Conservation (phyloP, 1,139 yeast genomes). For the Wickerhamiella infanticola region DNA sequence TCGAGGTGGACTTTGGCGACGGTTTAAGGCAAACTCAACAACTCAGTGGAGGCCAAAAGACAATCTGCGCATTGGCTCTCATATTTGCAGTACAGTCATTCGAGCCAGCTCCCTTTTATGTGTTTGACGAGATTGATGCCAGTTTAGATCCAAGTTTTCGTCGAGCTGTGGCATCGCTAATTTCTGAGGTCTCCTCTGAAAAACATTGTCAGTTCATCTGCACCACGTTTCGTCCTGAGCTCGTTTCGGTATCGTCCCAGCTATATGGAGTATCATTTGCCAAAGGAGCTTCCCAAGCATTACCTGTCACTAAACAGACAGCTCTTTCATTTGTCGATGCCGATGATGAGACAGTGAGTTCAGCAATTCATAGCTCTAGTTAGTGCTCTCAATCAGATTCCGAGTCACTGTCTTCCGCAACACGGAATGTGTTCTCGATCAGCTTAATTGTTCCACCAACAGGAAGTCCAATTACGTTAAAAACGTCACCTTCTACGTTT, state of each 20-base stretch:
- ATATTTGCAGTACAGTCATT: constrained; percentile 87
- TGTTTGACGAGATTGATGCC: constrained; percentile 94
- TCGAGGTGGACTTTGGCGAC: constrained; percentile 72
- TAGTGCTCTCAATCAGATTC: constrained; percentile 3
- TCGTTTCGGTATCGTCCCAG: constrained; percentile 73
- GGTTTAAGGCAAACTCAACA: constrained; percentile 86
- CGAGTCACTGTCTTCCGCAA: constrained; percentile 14
- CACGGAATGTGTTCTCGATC: constrained; percentile 23
- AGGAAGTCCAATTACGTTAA: constrained; percentile 85
- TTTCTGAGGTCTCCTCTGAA: constrained; percentile 42
- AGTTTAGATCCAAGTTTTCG: constrained; percentile 88
- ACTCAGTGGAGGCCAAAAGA: constrained; percentile 91
- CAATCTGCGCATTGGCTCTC: constrained; percentile 84
- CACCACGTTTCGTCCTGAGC: constrained; percentile 89
- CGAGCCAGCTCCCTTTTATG: constrained; percentile 93
- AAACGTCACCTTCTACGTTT: constrained; percentile 60
- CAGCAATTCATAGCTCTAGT: not conserved
- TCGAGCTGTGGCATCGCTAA: constrained; percentile 69
- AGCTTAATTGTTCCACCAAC: constrained; percentile 38
- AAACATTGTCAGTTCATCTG: constrained; percentile 58
- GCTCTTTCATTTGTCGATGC: constrained; percentile 75
- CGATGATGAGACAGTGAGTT: not conserved
- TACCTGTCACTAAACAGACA: constrained; percentile 52
- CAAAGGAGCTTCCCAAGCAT: constrained; percentile 68
- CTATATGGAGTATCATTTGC: constrained; percentile 79